Percentiles rank a stretch among this genome's conserved stretches.
Evolutionary conservation across 768 basidiomycete species (phyloP).

Genomic region (Hydnomerulius pinastri): DNA sequence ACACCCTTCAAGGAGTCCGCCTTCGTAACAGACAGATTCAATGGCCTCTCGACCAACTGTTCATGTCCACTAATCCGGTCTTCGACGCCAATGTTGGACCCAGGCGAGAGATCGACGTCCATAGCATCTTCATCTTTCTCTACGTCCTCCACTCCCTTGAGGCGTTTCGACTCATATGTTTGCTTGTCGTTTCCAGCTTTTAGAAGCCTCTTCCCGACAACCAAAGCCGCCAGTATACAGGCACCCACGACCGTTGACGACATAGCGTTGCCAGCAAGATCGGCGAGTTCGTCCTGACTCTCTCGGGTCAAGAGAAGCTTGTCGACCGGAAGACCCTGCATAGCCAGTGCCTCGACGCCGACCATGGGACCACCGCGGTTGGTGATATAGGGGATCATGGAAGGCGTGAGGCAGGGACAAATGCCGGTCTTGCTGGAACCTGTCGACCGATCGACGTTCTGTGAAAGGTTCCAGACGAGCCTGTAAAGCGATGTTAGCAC

Average conservation of each 20-base stretch:
- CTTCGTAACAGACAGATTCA: slow-evolving; percentile 66
- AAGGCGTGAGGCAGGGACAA: slow-evolving; percentile 90
- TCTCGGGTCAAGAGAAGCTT: slow-evolving; percentile 91
- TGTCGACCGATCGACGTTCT: slow-evolving; percentile 92
- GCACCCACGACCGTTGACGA: slow-evolving; percentile 95
- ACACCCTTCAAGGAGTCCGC: slow-evolving; percentile 52
- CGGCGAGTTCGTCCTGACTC: slow-evolving; percentile 90
- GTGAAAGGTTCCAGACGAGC: slow-evolving; percentile 93
- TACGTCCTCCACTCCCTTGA: slow-evolving; percentile 29
- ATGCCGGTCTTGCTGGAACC: slow-evolving; percentile 81
- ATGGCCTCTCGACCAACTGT: slow-evolving; percentile 56
- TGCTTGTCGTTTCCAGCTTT: slow-evolving; percentile 63
- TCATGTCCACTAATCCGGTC: slow-evolving; percentile 75
- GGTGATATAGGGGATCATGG: slow-evolving; percentile 96
- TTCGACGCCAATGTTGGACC: slow-evolving; percentile 31
- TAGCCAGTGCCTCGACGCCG: slow-evolving; percentile 87
- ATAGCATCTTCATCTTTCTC: slow-evolving; percentile 41
- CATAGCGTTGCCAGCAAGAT: slow-evolving; percentile 97
- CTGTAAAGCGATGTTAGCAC: slow-evolving; percentile 39
- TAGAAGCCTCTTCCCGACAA: slow-evolving; percentile 65
- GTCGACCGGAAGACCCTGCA: slow-evolving; percentile 94
- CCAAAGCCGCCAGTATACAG: slow-evolving; percentile 81
- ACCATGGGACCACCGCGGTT: slow-evolving; percentile 96
- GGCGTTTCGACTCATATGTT: slow-evolving; percentile 69
- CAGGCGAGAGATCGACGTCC: slow-evolving; percentile 46